Conservation (phyloP, 2,329 filamentous ascomycete genomes). For the Neonectria magnoliae region DNA sequence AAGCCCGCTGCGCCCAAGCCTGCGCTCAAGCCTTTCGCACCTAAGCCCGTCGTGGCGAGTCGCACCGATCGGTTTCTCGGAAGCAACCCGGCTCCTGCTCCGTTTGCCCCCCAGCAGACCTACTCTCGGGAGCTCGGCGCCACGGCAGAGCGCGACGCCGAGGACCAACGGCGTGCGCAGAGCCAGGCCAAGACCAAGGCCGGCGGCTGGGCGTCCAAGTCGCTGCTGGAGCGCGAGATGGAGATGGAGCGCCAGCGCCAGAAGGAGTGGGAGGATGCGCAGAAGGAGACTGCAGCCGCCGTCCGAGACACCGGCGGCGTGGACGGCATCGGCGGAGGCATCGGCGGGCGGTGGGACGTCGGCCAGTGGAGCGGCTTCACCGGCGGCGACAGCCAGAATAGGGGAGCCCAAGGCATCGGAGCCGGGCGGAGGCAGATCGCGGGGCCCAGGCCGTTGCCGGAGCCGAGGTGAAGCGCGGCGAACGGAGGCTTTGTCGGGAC, state of each 20-base stretch:
- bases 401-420: constrained; percentile 71
- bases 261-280: constrained; percentile 81
- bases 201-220: constrained; percentile 72
- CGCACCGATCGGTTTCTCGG: constrained; percentile 69
- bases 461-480: constrained; percentile 38
- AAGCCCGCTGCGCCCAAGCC: constrained; percentile 33
- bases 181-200: constrained; percentile 70
- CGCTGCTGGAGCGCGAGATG: constrained; percentile 82
- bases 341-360: constrained; percentile 78
- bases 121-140: constrained; percentile 66
- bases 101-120: constrained; percentile 54
- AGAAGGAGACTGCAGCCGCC: constrained; percentile 70
- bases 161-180: constrained; percentile 68
- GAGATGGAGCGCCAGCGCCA: constrained; percentile 81
- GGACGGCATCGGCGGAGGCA: constrained; percentile 73
- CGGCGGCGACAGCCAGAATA: constrained; percentile 79
- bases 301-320: constrained; percentile 61
- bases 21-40: constrained; percentile 30
- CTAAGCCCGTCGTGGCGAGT: constrained; percentile 45
- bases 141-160: constrained; percentile 69
- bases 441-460: constrained; percentile 75
- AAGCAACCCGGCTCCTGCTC: constrained; percentile 61
- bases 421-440: constrained; percentile 80
- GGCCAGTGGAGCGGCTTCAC: constrained; percentile 80
- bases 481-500: not conserved